These are phyloP conservation scores for Neoboletus brunneissimus DNA, from an alignment of 768 basidiomycete genomes.

Conservation along the genomic window DNA sequence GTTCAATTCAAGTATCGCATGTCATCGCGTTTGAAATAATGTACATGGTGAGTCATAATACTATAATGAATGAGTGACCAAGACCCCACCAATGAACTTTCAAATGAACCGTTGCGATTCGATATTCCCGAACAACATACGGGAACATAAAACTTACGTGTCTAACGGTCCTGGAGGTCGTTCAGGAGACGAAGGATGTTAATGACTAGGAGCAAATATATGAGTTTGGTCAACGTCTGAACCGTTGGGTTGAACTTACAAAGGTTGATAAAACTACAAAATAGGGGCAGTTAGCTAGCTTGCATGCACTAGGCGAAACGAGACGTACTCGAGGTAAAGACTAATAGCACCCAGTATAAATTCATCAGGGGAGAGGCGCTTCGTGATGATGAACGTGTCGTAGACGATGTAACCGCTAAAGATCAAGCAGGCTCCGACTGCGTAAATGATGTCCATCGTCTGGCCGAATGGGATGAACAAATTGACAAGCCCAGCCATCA, in stretches of 20 bases:
- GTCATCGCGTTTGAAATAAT: constrained; percentile 14
- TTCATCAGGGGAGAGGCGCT: constrained; percentile 87
- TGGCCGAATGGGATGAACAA: constrained; percentile 83
- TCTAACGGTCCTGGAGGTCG: constrained; percentile 43
- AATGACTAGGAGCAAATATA: constrained; percentile 50
- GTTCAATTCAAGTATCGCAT: constrained; percentile 5
- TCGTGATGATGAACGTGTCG: constrained; percentile 89
- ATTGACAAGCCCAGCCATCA: constrained; percentile 78
- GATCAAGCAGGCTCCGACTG: constrained; percentile 72
- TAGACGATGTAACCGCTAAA: constrained; percentile 91
- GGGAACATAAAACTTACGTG: too few species aligned
- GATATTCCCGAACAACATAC: background rate
- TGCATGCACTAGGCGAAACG: background rate
- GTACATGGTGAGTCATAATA: constrained; percentile 17
- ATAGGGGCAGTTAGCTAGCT: constrained; percentile 16
- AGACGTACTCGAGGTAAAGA: constrained; percentile 88
- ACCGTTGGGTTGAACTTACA: constrained; percentile 48
- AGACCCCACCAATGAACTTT: background rate
- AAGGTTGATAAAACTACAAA: constrained; percentile 75
- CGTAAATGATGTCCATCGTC: constrained; percentile 79
- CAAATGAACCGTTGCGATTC: background rate
- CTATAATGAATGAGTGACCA: constrained; percentile 3
- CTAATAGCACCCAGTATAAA: constrained; percentile 87
- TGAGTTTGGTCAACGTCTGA: constrained; percentile 2
- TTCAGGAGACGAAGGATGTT: constrained; percentile 83